A percentile compares a stretch with the other conserved stretches of the same genome.
Evolutionary conservation across 129 eudicot genomes (phyloP).

Genomic region (Helianthus tuberosus): DNA sequence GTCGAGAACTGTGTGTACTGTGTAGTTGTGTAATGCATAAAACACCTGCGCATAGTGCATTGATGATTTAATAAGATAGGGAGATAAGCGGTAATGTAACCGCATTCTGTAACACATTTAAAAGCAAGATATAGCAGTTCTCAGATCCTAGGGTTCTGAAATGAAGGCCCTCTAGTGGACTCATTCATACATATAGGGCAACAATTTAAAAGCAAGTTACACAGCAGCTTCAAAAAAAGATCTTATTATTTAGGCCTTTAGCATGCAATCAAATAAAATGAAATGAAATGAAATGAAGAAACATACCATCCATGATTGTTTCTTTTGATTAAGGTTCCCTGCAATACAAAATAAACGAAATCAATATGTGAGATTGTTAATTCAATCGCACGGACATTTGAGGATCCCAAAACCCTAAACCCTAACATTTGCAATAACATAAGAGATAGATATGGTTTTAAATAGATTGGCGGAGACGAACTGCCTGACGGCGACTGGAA

Average conservation of each 20-base stretch:
- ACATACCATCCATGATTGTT: slow-evolving; percentile 40
- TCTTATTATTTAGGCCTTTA: no score
- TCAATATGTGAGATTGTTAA: background rate
- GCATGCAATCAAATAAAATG: background rate
- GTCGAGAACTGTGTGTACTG: no score
- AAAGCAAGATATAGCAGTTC: no score
- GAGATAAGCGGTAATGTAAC: no score
- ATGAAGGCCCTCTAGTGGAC: no score
- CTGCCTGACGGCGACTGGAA: background rate
- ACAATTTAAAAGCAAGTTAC: background rate
- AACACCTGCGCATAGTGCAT: no score
- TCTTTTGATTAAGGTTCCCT: slow-evolving; percentile 19
- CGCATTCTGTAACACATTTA: no score
- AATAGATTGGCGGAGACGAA: background rate
- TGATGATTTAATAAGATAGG: no score
- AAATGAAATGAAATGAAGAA: background rate
- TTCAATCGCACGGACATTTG: background rate
- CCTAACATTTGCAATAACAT: slow-evolving; percentile 8
- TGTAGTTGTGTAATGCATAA: no score
- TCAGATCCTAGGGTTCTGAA: no score
- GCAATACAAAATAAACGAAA: slow-evolving; percentile 23
- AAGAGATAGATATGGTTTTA: background rate
- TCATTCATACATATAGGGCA: background rate
- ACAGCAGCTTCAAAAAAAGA: background rate
- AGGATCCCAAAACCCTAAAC: background rate